Evolutionary conservation across 2,329 filamentous ascomycete species (phyloP), one percentile per base, ranked within the genome.

Genomic region (Aspergillus bombycis): DNA sequence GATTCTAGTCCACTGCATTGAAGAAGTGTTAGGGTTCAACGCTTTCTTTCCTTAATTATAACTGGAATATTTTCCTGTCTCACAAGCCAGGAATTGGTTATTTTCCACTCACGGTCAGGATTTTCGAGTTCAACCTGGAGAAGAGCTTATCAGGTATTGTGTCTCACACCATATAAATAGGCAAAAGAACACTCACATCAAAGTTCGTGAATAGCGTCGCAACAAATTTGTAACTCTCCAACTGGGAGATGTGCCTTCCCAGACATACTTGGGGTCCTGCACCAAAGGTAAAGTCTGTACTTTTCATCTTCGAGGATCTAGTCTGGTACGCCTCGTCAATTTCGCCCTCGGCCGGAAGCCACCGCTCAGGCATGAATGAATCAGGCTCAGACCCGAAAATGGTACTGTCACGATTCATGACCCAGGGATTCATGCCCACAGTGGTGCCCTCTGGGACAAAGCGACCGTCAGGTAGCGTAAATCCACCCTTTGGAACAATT

Each of bases 181-280:
- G 26, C 19, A 9, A 30, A 16, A 14, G n/a, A n/a, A n/a, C n/a
- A 61, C 66, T 62, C 58, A 71, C 67, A 54, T 69, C 56, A 41
- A 64, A 69, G 11, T 34, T 62, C 38, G 67, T 48, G 85, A 70
- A 75, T 16, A 88, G 75, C 45, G 84, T 80, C 8, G 84, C 84
- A 21, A 86, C 73, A 36, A 87, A 79, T 78, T 88, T 89, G 74
- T 86, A 86, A 68, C 86, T 86, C 73, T 87, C 84, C 30, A 87
- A 74, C 45, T 86, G 71, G 2, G 84, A 84, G 38, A 86, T 74
- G 69, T 86, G 85, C 16, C 83, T 80, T 36, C 85, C 84, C 61
- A 86, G 85, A 70, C 85, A 87, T 4, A 85, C 75, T 62, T 85
- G 82, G 16, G 79, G 78, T 7, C 85, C 85, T 30, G 83, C 84